phyloP scores from a whole-genome alignment of 805 yeast species.

The Starmerella bacillaris region DNA sequence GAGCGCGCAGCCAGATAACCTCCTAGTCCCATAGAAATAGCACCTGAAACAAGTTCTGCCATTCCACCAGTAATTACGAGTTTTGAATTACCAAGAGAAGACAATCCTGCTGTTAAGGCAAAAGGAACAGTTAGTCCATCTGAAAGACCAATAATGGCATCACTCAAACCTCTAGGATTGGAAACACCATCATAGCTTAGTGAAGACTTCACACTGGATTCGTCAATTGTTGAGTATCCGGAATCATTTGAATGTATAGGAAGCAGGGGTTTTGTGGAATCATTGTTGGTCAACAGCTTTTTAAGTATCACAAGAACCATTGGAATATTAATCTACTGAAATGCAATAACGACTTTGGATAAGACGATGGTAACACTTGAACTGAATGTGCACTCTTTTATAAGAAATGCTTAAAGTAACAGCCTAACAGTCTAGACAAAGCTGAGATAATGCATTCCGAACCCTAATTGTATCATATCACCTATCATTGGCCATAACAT shows the following conservation, averaged over 20 bases:
- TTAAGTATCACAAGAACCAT: slow-evolving; percentile 23
- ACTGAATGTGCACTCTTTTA: too few relatives aligned
- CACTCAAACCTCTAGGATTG: slow-evolving; percentile 79
- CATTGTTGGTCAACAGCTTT: slow-evolving; percentile 15
- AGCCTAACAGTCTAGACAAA: too few relatives aligned
- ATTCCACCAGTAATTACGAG: slow-evolving; percentile 94
- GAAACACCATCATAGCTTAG: slow-evolving; percentile 16
- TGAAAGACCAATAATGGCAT: slow-evolving; percentile 77
- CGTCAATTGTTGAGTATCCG: slow-evolving; percentile 13
- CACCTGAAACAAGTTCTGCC: slow-evolving; percentile 93
- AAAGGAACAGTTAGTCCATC: slow-evolving; percentile 98
- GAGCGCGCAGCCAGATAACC: slow-evolving; percentile 90
- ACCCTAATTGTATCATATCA: too few relatives aligned
- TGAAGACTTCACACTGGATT: slow-evolving; percentile 9
- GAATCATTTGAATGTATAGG: slow-evolving; percentile 14
- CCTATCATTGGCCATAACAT: too few relatives aligned
- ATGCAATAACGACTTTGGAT: too few relatives aligned
- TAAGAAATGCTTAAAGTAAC: too few relatives aligned
- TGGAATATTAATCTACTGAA: too few relatives aligned
- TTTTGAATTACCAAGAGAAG: slow-evolving; percentile 73
- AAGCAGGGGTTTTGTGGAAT: slow-evolving; percentile 16
- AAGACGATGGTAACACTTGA: too few relatives aligned
- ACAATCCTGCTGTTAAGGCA: slow-evolving; percentile 90
- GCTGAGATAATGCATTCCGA: too few relatives aligned
- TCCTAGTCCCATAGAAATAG: slow-evolving; percentile 95